Conservation (phyloP, 495 filamentous ascomycete species). For the Tricharina praecox region DNA sequence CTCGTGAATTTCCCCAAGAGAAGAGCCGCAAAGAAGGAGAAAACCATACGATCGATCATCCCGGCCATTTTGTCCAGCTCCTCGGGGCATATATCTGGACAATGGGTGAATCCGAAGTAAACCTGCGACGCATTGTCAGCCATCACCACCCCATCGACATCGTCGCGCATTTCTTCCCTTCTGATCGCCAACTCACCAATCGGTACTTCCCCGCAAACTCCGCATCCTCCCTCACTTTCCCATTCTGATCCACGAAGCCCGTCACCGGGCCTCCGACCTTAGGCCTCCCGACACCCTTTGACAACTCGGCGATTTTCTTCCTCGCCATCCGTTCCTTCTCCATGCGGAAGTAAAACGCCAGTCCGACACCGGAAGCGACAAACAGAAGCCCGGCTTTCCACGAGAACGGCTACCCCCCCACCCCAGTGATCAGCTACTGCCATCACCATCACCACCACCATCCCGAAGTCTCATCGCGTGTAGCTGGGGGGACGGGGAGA, state of each 20-base stretch:
- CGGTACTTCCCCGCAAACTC: constrained; percentile 76
- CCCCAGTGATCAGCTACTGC: constrained; percentile 2
- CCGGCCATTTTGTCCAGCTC: constrained; percentile 96
- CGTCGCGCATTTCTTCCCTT: not conserved
- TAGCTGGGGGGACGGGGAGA: not conserved
- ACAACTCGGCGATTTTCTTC: constrained; percentile 69
- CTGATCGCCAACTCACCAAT: constrained; percentile 34
- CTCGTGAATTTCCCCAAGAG: no score
- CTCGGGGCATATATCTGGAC: constrained; percentile 96
- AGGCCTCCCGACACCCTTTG: constrained; percentile 79
- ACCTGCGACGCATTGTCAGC: constrained; percentile 34
- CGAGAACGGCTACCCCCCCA: constrained; percentile 54
- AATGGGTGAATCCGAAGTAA: constrained; percentile 97
- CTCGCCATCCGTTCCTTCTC: constrained; percentile 82
- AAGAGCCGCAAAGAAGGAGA: no score
- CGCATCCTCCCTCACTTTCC: constrained; percentile 53
- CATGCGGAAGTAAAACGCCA: constrained; percentile 74
- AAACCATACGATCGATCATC: constrained; percentile 64
- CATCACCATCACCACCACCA: no score
- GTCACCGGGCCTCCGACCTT: constrained; percentile 77
- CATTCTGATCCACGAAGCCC: constrained; percentile 62
- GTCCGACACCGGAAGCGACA: constrained; percentile 52
- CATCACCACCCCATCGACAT: no score
- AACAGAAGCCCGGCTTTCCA: constrained; percentile 79
- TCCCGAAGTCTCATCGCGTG: not conserved